A percentile compares a stretch with the other conserved stretches of the same genome.
phyloP scores from a whole-genome alignment of 441 rosid species.

The Erodium texanum region DNA sequence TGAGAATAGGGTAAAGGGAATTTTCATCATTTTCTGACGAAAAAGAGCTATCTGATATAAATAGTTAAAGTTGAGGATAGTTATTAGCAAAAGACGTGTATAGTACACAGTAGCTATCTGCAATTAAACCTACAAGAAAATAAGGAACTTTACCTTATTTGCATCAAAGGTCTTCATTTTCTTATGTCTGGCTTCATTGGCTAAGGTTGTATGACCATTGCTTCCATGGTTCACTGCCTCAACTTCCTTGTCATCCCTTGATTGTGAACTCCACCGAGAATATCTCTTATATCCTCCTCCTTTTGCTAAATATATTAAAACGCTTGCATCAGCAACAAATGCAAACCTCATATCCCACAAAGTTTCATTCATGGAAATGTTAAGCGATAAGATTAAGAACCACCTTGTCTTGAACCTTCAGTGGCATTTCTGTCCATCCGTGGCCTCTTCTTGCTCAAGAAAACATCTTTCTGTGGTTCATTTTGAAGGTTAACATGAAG shows the following conservation, averaged over 20 bases:
- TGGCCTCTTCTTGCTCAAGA: constrained; percentile 36
- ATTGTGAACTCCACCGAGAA: constrained; percentile 35
- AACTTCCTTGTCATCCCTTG: constrained; percentile 37
- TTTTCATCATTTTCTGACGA: too few species aligned
- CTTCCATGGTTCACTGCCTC: constrained; percentile 27
- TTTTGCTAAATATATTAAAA: constrained; percentile 20
- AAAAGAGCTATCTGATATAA: too few species aligned
- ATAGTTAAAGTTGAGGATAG: too few species aligned
- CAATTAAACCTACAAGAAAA: not conserved
- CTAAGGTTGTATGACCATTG: constrained; percentile 21
- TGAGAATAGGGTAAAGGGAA: too few species aligned
- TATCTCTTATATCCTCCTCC: constrained; percentile 28
- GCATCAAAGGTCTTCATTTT: constrained; percentile 34
- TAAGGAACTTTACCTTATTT: constrained; percentile 39
- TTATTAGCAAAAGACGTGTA: too few species aligned
- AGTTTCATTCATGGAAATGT: not conserved
- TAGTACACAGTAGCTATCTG: too few species aligned
- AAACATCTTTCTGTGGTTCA: constrained; percentile 31
- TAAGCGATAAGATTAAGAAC: constrained; percentile 17
- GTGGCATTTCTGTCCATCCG: constrained; percentile 24
- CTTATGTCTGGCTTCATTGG: constrained; percentile 40
- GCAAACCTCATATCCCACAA: constrained; percentile 4
- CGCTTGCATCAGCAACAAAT: constrained; percentile 12
- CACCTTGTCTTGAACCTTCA: constrained; percentile 34
- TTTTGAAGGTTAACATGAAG: constrained; percentile 28